Evolutionary conservation across 108 stramenopile genomes (phyloP).

Genomic region (Fistulifera solaris): DNA sequence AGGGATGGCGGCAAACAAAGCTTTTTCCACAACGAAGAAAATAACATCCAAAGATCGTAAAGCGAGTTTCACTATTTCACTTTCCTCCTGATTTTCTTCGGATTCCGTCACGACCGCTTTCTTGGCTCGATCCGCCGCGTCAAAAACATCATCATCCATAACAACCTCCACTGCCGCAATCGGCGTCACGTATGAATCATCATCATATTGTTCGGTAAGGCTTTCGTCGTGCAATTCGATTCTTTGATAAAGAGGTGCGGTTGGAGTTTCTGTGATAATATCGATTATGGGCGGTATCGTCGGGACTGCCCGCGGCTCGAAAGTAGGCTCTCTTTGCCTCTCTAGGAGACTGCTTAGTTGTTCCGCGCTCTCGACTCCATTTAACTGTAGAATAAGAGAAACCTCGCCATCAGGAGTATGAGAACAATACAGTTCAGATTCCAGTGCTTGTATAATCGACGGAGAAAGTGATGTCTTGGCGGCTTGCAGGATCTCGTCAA

Average conservation of each 20-base stretch:
- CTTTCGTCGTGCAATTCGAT: not conserved
- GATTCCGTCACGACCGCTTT: constrained; percentile 8
- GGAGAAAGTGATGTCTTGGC: no score
- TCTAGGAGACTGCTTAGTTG: no score
- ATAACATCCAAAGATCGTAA: constrained; percentile 48
- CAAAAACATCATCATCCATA: constrained; percentile 56
- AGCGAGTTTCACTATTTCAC: constrained; percentile 23
- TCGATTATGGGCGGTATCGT: not conserved
- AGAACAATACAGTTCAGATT: no score
- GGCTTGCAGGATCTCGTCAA: no score
- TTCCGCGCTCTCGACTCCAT: no score
- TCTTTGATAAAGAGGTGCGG: not conserved
- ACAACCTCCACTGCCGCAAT: constrained; percentile 39
- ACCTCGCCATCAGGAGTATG: no score
- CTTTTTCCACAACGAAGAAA: constrained; percentile 62
- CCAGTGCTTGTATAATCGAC: no score
- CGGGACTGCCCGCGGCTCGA: no score
- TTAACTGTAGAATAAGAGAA: no score
- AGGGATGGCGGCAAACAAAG: constrained; percentile 26
- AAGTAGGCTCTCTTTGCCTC: no score
- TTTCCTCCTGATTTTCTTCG: constrained; percentile 21
- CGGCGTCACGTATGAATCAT: not conserved
- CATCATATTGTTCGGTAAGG: not conserved
- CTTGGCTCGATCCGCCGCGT: constrained; percentile 39
- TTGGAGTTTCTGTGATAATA: not conserved